phyloP scores from a whole-genome alignment of 129 eudicot genomes.

The Sambucus nigra region DNA sequence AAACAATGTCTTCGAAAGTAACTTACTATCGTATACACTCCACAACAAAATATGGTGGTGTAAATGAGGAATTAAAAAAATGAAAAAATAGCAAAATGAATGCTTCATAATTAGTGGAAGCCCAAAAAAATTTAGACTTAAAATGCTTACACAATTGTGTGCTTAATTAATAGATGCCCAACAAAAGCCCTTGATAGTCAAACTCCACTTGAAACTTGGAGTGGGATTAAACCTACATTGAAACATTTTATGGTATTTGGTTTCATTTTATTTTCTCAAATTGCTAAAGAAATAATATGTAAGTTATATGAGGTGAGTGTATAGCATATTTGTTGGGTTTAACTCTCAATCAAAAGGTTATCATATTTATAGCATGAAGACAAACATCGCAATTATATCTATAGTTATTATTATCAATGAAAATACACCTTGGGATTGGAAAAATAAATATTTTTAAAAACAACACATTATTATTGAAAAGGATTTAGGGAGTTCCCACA shows the following conservation, averaged over 20 bases:
- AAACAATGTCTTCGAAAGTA: no score
- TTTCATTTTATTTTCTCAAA: background rate
- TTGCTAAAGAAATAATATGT: background rate
- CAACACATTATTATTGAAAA: background rate
- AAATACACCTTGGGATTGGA: background rate
- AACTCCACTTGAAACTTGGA: constrained; percentile 9
- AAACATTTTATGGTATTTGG: no score
- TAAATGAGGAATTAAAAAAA: background rate
- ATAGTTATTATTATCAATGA: constrained; percentile 3
- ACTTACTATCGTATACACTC: background rate
- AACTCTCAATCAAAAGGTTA: no score
- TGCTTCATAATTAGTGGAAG: background rate
- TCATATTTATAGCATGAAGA: no score
- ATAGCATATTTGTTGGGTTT: constrained; percentile 8
- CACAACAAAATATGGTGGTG: no score
- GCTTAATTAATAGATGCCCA: background rate
- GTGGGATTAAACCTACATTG: constrained; percentile 2
- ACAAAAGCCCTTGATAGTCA: background rate
- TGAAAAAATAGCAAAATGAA: constrained; percentile 6
- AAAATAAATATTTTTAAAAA: background rate
- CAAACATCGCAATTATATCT: no score
- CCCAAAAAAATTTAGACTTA: constrained; percentile 1
- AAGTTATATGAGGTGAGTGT: constrained; percentile 3
- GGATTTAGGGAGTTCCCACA: no score
- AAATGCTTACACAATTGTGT: background rate